phyloP scores from a whole-genome alignment of 306 rosid genomes.

The Casuarina glauca region DNA sequence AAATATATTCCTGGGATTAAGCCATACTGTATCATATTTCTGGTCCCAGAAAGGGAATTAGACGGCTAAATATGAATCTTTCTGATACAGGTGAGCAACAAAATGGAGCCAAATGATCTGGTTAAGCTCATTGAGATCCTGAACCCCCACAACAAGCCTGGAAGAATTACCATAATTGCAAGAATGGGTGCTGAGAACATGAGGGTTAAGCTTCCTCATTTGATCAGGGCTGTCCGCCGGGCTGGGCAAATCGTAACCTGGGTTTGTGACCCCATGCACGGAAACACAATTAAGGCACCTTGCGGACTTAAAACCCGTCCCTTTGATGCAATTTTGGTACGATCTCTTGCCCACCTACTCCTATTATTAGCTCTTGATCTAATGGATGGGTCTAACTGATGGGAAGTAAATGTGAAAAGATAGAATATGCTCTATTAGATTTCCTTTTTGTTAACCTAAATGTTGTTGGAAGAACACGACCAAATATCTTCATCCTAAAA shows the following conservation, averaged over 20 bases:
- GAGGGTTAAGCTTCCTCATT: constrained; percentile 75
- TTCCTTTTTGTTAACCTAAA: neutral
- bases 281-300: constrained; percentile 74
- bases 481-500: neutral
- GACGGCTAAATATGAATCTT: constrained; percentile 13
- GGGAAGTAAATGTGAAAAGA: neutral
- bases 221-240: constrained; percentile 72
- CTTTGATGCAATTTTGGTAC: constrained; percentile 71
- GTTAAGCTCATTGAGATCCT: constrained; percentile 67
- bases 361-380: neutral
- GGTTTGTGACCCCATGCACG: constrained; percentile 82
- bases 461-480: neutral
- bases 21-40: neutral
- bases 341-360: constrained; percentile 12
- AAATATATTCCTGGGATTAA: too few species aligned
- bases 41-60: constrained; percentile 3
- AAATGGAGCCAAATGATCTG: constrained; percentile 73
- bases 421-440: neutral
- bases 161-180: constrained; percentile 62
- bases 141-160: constrained; percentile 68
- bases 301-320: constrained; percentile 82
- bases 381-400: neutral
- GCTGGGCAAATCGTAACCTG: constrained; percentile 80
- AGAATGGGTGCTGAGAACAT: constrained; percentile 84
- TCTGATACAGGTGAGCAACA: constrained; percentile 65